Base-by-base conservation (phyloP, 805 yeast species). In the Schwanniomyces occidentalis region DNA sequence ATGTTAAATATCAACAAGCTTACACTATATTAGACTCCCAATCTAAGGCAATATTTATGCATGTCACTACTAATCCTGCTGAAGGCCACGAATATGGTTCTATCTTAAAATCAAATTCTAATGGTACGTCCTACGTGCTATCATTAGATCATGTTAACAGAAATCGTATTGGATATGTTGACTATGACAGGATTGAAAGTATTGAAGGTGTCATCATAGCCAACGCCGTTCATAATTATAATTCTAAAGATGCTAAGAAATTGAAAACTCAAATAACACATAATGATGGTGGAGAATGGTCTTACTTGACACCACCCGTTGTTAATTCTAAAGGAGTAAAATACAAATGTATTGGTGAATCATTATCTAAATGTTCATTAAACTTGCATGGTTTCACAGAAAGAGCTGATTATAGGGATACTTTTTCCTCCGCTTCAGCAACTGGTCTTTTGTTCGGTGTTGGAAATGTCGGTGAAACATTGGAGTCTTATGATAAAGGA, bases 251-350 rank as follows among this genome's bases (percentile, higher is more conserved):
- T 0, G 45, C 56, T 6, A 90, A 90, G 57, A 58, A 68, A 44
- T 57, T 91, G 40, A 80, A 79, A 54, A 75, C 96, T 0, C 72
- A 68, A 57, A 85, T 90, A 35, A 78, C 97, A 0, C 87, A 82
- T 52, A 88, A 88, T 56, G 97, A 93, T 58, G 99, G 96, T 37
- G 86, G 91, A 4, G 81, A 82, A 42, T 91, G 98, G 97, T 58
- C 69, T 4, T 78, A 66, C 40, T 48, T 93, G 13, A 52, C 58
- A 1, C 91, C 97, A 4, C 97, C 97, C 5, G 39, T 61, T 1
- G 65, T 58, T 10, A 87, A 85, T 51, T 74, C 84, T 0, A 56
- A 73, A 1, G 86, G 87, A 3, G 71, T 78, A 27, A 65, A 65
- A 24, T 79, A 73, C 37, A 41, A 45, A 2, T 89, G 96, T 53